Evolutionary conservation across 768 basidiomycete genomes (phyloP).

Genomic region (Russula griseocarnosa): DNA sequence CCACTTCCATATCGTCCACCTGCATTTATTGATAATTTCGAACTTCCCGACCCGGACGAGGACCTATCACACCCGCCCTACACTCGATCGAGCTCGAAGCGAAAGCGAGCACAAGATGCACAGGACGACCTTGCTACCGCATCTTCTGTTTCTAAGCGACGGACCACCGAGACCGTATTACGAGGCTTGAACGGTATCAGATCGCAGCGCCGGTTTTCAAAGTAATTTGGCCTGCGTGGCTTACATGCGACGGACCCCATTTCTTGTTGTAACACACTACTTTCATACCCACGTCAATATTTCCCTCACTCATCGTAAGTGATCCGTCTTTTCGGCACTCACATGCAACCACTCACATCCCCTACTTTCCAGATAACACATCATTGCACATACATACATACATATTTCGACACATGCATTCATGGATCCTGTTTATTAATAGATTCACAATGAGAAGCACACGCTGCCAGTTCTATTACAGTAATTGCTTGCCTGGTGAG

Average conservation of each 20-base stretch:
- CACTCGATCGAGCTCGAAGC: constrained; percentile 48
- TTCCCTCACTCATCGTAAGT: constrained; percentile 22
- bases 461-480: constrained; percentile 6
- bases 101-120: constrained; percentile 41
- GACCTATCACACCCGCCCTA: constrained; percentile 69
- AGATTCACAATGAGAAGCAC: constrained; percentile 20
- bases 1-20: constrained; percentile 69
- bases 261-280: constrained; percentile 14
- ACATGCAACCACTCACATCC: constrained; percentile 5
- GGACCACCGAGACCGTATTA: constrained; percentile 18
- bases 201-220: constrained; percentile 17
- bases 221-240: constrained; percentile 5
- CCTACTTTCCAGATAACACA: constrained; percentile 14
- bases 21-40: constrained; percentile 62
- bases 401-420: constrained; percentile 24
- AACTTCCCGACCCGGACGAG: constrained; percentile 61
- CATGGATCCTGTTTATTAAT: constrained; percentile 27
- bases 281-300: constrained; percentile 8
- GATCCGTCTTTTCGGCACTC: neutral
- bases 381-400: constrained; percentile 22
- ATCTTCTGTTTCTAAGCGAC: constrained; percentile 16
- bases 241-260: neutral
- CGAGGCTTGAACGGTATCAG: constrained; percentile 20
- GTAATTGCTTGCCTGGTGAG: constrained; percentile 10
- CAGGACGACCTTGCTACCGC: constrained; percentile 7